These are phyloP conservation scores for Aureobasidium sp. DNA, from an alignment of 2,329 filamentous ascomycete species.

Conservation along the genomic window DNA sequence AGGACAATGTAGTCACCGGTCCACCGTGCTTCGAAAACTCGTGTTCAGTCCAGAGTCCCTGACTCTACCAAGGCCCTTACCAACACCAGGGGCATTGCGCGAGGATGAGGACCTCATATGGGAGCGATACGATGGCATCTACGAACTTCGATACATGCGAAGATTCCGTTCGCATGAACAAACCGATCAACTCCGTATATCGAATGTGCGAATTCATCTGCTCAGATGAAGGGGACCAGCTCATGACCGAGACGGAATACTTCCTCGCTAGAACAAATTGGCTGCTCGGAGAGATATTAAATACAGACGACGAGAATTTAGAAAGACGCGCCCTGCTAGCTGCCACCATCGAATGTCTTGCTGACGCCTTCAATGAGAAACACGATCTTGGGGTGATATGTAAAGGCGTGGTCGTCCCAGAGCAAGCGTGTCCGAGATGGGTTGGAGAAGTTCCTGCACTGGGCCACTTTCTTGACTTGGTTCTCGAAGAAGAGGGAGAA, in stretches of 20 bases:
- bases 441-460: neutral
- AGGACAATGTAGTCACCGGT: too few relatives aligned
- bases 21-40: too few relatives aligned
- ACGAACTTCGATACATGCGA: neutral
- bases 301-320: neutral
- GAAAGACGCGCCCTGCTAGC: neutral
- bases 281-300: neutral
- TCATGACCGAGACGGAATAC: neutral
- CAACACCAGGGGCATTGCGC: neutral
- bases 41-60: neutral
- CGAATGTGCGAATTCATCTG: neutral
- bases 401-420: neutral
- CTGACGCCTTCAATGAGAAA: neutral
- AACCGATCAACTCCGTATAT: neutral
- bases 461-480: neutral
- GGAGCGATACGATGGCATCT: neutral
- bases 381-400: neutral
- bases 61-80: neutral
- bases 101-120: neutral
- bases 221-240: neutral
- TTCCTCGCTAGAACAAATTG: neutral
- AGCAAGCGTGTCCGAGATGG: neutral
- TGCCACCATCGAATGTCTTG: neutral
- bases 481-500: neutral
- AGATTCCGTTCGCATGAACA: neutral